A percentile compares a stretch with the other conserved stretches of the same genome.
phyloP scores from a whole-genome alignment of 148 eudicot genomes.

The Limonium bicolor region DNA sequence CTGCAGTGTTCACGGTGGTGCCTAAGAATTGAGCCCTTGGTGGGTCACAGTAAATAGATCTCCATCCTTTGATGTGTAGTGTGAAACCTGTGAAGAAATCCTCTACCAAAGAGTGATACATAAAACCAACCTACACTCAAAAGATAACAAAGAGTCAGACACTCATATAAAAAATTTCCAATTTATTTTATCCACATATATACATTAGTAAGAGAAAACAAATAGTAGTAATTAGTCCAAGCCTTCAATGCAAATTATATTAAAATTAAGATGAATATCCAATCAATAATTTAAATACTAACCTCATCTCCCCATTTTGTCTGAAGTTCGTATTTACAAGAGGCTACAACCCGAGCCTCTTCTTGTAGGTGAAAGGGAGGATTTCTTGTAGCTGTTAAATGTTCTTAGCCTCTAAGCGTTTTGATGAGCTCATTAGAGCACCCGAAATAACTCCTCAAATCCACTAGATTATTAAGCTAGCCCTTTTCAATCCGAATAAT shows the following conservation, averaged over 20 bases:
- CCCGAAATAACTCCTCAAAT: conserved; percentile 21
- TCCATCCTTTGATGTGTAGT: conserved; percentile 40
- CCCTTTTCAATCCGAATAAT: background rate
- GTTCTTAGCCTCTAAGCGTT: conserved; percentile 5
- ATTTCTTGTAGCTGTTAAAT: background rate
- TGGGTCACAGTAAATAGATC: conserved; percentile 29
- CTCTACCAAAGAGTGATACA: conserved; percentile 28
- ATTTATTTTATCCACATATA: too few species aligned
- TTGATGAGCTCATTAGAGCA: conserved; percentile 23
- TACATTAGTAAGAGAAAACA: background rate
- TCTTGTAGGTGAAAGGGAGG: conserved; percentile 7
- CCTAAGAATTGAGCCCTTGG: conserved; percentile 37
- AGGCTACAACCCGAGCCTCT: conserved; percentile 30
- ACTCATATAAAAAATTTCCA: background rate
- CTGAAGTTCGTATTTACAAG: conserved; percentile 37
- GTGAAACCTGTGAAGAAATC: conserved; percentile 31
- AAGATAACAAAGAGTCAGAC: background rate
- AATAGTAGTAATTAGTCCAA: background rate
- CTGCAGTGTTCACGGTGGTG: too few species aligned
- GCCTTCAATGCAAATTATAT: background rate
- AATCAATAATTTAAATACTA: conserved; percentile 10
- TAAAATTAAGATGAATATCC: background rate
- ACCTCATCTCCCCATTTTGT: conserved; percentile 51
- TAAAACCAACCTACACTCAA: conserved; percentile 29
- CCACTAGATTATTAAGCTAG: conserved; percentile 10